Evolutionary conservation across 495 filamentous ascomycete species (phyloP).

Genomic region (Daldinia loculata): DNA sequence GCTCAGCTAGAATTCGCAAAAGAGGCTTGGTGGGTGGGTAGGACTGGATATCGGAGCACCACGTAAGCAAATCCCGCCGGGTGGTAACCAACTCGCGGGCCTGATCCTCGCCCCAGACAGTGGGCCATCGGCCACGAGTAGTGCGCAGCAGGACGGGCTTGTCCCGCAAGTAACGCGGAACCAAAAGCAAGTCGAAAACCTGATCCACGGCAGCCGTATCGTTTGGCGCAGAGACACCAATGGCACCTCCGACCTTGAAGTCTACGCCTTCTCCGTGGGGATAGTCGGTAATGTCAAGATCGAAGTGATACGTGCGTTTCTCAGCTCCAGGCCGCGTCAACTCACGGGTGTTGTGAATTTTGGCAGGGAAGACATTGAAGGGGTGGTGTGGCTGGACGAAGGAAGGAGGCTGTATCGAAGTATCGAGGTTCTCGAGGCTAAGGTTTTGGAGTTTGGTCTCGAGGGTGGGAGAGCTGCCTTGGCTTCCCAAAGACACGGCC

Average conservation of each 20-base stretch:
- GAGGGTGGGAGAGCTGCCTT: conserved; percentile 9
- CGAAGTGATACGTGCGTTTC: conserved; percentile 97
- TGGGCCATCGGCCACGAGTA: conserved; percentile 87
- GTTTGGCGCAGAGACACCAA: conserved; percentile 91
- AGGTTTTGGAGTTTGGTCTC: conserved; percentile 45
- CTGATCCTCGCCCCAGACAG: conserved; percentile 95
- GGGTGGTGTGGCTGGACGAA: conserved; percentile 97
- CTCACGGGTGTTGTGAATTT: conserved; percentile 81
- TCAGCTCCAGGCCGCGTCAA: conserved; percentile 90
- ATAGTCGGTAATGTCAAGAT: conserved; percentile 95
- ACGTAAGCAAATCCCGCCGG: conserved; percentile 87
- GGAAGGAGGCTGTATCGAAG: conserved; percentile 73
- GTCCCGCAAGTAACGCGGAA: conserved; percentile 80
- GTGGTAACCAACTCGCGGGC: conserved; percentile 85
- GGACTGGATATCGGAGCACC: conserved; percentile 94
- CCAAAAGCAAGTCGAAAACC: conserved; percentile 78
- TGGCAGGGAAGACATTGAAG: conserved; percentile 87
- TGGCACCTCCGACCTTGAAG: conserved; percentile 96
- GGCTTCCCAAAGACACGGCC: conserved; percentile 42
- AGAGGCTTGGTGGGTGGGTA: conserved; percentile 89
- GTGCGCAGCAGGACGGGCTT: conserved; percentile 82
- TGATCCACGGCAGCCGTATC: conserved; percentile 79
- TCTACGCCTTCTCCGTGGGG: conserved; percentile 86
- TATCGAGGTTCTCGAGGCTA: conserved; percentile 53
- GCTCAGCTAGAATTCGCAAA: conserved; percentile 85